phyloP scores from a whole-genome alignment of 2,329 filamentous ascomycete species.

The Curvularia verruculosa region DNA sequence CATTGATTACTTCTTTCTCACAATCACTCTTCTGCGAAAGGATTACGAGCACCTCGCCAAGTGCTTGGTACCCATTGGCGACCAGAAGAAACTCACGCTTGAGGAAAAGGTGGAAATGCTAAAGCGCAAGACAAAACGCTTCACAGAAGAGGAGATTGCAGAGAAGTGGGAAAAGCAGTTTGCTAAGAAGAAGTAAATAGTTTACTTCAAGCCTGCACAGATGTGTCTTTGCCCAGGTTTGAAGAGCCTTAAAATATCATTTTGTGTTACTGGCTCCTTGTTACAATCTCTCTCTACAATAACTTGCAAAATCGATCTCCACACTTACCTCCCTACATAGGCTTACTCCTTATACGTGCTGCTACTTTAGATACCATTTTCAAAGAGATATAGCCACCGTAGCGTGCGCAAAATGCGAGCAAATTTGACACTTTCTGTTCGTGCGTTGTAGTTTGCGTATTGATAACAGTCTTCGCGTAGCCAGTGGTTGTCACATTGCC shows the following conservation, averaged over 20 bases:
- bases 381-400: too few species aligned
- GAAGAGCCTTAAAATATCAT: background rate
- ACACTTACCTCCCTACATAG: too few species aligned
- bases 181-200: constrained; percentile 33
- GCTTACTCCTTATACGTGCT: too few species aligned
- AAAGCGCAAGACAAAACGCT: constrained; percentile 67
- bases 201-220: background rate
- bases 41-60: constrained; percentile 73
- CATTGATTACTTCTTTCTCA: constrained; percentile 81
- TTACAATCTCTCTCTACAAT: too few species aligned
- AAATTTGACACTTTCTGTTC: too few species aligned
- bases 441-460: too few species aligned
- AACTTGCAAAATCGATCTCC: too few species aligned
- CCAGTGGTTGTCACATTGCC: too few species aligned
- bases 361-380: too few species aligned
- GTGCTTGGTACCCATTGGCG: constrained; percentile 75
- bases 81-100: constrained; percentile 70
- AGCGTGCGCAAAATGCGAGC: too few species aligned
- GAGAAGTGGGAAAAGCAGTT: constrained; percentile 59
- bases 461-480: too few species aligned
- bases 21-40: constrained; percentile 69
- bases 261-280: too few species aligned
- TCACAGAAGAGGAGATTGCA: constrained; percentile 68
- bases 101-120: constrained; percentile 69
- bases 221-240: background rate